phyloP scores from a whole-genome alignment of 495 filamentous ascomycete genomes.

The Tuber indicum region DNA sequence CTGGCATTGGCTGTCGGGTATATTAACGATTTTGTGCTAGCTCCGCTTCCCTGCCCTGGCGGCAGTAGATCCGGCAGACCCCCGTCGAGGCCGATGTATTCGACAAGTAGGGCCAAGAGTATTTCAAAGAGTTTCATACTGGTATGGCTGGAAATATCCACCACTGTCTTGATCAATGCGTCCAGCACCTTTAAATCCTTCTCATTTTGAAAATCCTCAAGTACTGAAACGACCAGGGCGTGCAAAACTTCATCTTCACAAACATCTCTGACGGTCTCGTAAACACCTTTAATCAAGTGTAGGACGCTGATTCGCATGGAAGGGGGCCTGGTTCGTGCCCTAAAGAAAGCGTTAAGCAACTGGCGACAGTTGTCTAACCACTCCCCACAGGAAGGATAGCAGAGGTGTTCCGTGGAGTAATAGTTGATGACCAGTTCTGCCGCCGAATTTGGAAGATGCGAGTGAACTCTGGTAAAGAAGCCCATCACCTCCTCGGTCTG shows the following conservation, averaged over 20 bases:
- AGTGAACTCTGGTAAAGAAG: conserved; percentile 60
- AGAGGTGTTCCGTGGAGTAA: conserved; percentile 56
- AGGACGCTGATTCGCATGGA: conserved; percentile 63
- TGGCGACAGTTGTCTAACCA: conserved; percentile 61
- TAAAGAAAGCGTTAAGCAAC: conserved; percentile 61
- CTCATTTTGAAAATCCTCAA: conserved; percentile 48
- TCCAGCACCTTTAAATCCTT: conserved; percentile 50
- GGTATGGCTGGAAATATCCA: conserved; percentile 52
- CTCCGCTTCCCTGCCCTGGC: conserved; percentile 8
- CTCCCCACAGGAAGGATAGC: conserved; percentile 60
- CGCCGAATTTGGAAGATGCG: conserved; percentile 54
- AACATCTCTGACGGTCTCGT: conserved; percentile 59
- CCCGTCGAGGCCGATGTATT: conserved; percentile 32
- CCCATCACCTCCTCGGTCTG: conserved; percentile 59
- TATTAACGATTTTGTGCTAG: conserved; percentile 3
- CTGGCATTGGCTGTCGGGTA: conserved; percentile 36
- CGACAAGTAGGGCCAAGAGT: conserved; percentile 49
- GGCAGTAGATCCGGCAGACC: conserved; percentile 4
- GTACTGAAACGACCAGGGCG: conserved; percentile 45
- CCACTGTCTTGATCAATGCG: conserved; percentile 46
- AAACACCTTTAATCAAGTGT: conserved; percentile 41
- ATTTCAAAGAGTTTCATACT: conserved; percentile 49
- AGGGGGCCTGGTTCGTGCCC: conserved; percentile 55
- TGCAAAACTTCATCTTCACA: conserved; percentile 49
- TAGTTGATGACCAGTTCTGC: conserved; percentile 55